Evolutionary conservation across 2,329 filamentous ascomycete genomes (phyloP).

Genomic region (Myriosclerotinia curreyana): DNA sequence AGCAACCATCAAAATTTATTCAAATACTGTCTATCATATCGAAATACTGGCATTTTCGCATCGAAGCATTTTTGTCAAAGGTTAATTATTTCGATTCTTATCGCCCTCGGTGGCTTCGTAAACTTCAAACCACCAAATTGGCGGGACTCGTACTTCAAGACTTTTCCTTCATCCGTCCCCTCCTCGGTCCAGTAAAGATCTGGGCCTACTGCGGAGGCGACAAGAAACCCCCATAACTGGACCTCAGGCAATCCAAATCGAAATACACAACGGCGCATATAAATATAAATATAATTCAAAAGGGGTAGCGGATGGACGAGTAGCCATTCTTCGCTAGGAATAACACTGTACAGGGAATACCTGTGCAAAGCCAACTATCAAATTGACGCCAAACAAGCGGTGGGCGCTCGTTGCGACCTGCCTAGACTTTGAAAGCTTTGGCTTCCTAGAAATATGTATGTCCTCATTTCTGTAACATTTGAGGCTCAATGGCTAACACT

Average conservation of each 20-base stretch:
- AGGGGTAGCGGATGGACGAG: conserved; percentile 30
- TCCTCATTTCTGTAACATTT: background rate
- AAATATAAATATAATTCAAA: conserved; percentile 4
- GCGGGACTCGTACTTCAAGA: conserved; percentile 73
- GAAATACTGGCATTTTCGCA: conserved; percentile 1
- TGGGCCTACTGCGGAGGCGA: conserved; percentile 96
- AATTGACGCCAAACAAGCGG: conserved; percentile 50
- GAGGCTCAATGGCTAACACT: conserved; percentile 4
- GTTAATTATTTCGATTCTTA: conserved; percentile 7
- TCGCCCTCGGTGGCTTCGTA: conserved; percentile 39
- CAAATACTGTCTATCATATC: conserved; percentile 6
- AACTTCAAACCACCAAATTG: conserved; percentile 74
- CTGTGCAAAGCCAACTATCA: conserved; percentile 44
- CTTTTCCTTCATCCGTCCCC: conserved; percentile 78
- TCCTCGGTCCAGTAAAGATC: conserved; percentile 78
- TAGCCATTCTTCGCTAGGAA: conserved; percentile 21
- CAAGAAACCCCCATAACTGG: conserved; percentile 96
- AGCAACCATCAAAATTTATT: conserved; percentile 8
- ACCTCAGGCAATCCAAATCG: conserved; percentile 16
- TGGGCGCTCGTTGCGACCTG: conserved; percentile 55
- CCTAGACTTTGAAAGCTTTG: conserved; percentile 37
- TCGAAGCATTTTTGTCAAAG: background rate
- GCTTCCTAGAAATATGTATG: conserved; percentile 21
- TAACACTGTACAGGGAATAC: conserved; percentile 38
- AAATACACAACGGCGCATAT: conserved; percentile 24